Evolutionary conservation across 352 stramenopile species (phyloP).

Genomic region (Phytophthora ohioensis): DNA sequence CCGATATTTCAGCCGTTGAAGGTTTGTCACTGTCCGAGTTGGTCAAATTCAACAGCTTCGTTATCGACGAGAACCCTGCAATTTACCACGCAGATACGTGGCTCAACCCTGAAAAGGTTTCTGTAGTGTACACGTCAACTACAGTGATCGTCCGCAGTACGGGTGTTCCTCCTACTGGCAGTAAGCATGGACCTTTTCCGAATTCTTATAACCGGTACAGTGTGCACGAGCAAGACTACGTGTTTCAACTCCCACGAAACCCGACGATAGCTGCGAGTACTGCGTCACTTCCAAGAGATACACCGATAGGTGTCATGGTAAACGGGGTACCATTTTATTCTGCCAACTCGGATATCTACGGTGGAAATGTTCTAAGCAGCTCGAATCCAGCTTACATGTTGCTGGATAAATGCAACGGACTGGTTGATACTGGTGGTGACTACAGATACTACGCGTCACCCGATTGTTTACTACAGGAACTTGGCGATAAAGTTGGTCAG

Average conservation of each 20-base stretch:
- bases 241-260: slow-evolving; percentile 67
- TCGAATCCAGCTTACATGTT: slow-evolving; percentile 49
- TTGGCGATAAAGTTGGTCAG: slow-evolving; percentile 41
- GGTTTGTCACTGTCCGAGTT: slow-evolving; percentile 57
- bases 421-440: slow-evolving; percentile 67
- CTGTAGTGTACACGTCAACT: slow-evolving; percentile 59
- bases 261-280: slow-evolving; percentile 34
- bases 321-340: slow-evolving; percentile 78
- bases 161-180: slow-evolving; percentile 51
- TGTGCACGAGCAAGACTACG: slow-evolving; percentile 67
- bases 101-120: slow-evolving; percentile 61
- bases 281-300: slow-evolving; percentile 49
- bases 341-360: slow-evolving; percentile 46
- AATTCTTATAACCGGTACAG: slow-evolving; percentile 66
- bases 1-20: slow-evolving; percentile 57
- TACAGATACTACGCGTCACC: slow-evolving; percentile 81
- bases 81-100: slow-evolving; percentile 41
- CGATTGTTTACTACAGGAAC: slow-evolving; percentile 65
- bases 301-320: slow-evolving; percentile 72
- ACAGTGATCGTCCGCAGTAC: slow-evolving; percentile 69
- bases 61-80: slow-evolving; percentile 59
- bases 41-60: slow-evolving; percentile 56
- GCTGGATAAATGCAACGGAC: slow-evolving; percentile 78
- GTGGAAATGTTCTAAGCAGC: slow-evolving; percentile 51
- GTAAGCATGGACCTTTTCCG: slow-evolving; percentile 69